Conservation (phyloP, 805 yeast species). For the Metschnikowia continentalis region DNA sequence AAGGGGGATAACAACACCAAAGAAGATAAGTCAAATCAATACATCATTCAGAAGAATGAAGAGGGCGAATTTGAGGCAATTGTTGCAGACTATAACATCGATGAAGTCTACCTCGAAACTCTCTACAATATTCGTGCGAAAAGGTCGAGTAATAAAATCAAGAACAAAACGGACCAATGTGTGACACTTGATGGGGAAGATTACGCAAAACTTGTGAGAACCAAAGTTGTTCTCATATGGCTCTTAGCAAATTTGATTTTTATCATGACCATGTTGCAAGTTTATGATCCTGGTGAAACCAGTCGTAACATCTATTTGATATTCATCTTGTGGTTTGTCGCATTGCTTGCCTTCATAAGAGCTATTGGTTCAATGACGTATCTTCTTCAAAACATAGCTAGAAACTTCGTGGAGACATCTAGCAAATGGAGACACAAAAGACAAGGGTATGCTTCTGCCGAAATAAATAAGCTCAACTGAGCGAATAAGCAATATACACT, state of each 20-base stretch:
- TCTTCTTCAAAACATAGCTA: slow-evolving; percentile 41
- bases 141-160: slow-evolving; percentile 53
- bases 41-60: slow-evolving; percentile 74
- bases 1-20: slow-evolving; percentile 80
- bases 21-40: slow-evolving; percentile 68
- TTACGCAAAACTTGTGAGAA: slow-evolving; percentile 90
- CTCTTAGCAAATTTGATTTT: slow-evolving; percentile 75
- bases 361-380: slow-evolving; percentile 78
- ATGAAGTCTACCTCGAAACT: slow-evolving; percentile 74
- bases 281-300: slow-evolving; percentile 63
- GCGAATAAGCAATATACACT: background rate
- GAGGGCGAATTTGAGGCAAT: slow-evolving; percentile 77
- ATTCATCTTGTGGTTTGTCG: slow-evolving; percentile 89
- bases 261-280: slow-evolving; percentile 84
- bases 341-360: slow-evolving; percentile 75
- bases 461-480: slow-evolving; percentile 31
- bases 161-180: slow-evolving; percentile 18
- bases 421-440: slow-evolving; percentile 41
- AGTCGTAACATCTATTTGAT: slow-evolving; percentile 65
- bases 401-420: slow-evolving; percentile 36
- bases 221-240: slow-evolving; percentile 96
- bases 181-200: slow-evolving; percentile 55
- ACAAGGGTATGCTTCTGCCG: slow-evolving; percentile 35
- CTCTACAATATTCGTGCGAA: slow-evolving; percentile 68
- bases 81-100: slow-evolving; percentile 79